These are phyloP conservation scores for Eutrema heterophyllum DNA, from an alignment of 345 rosid species.

Conservation along the genomic window DNA sequence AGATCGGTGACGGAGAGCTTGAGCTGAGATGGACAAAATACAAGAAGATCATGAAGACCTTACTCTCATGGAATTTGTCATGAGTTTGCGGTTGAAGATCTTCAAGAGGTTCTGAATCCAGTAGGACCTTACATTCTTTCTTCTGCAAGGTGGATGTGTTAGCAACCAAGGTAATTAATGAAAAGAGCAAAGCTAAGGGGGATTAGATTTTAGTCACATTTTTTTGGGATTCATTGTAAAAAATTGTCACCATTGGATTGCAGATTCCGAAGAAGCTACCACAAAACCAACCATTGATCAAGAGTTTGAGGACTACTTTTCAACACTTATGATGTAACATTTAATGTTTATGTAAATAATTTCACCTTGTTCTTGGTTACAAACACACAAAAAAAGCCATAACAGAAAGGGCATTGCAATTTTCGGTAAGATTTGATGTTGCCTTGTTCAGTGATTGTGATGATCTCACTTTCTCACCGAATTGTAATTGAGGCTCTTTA, in stretches of 20 bases:
- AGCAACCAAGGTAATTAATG: slow-evolving; percentile 20
- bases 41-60: slow-evolving; percentile 13
- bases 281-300: slow-evolving; percentile 74
- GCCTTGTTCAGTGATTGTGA: not conserved
- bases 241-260: not conserved
- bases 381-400: not conserved
- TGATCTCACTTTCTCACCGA: not conserved
- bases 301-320: slow-evolving; percentile 87
- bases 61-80: not conserved
- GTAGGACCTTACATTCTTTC: slow-evolving; percentile 10
- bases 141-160: slow-evolving; percentile 16
- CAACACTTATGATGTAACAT: slow-evolving; percentile 60
- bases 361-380: not conserved
- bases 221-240: not conserved
- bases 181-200: not conserved
- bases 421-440: not conserved
- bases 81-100: not conserved
- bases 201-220: not conserved
- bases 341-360: not conserved
- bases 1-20: no score
- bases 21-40: no score
- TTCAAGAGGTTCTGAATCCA: not conserved
- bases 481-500: not conserved
- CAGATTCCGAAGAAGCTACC: slow-evolving; percentile 15
- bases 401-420: not conserved